A percentile compares a stretch with the other conserved stretches of the same genome.
Evolutionary conservation across 768 basidiomycete species (phyloP).

Genomic region (Russula sp.): DNA sequence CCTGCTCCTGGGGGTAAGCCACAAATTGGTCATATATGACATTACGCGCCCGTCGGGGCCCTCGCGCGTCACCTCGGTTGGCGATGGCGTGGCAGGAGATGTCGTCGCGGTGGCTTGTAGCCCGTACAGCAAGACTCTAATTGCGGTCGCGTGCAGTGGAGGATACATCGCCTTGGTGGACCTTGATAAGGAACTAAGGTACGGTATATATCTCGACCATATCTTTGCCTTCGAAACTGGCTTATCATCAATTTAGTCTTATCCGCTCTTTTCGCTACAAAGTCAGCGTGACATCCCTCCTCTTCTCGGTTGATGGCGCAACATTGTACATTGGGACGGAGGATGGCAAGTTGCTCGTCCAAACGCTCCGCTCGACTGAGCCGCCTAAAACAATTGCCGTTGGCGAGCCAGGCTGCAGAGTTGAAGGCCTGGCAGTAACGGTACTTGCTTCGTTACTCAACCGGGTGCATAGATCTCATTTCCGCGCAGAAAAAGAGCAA

Average conservation of each 20-base stretch:
- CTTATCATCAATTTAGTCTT: conserved; percentile 41
- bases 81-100: conserved; percentile 45
- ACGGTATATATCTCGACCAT: conserved; percentile 25
- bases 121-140: conserved; percentile 73
- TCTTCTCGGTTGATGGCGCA: conserved; percentile 68
- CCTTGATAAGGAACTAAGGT: conserved; percentile 75
- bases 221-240: conserved; percentile 2
- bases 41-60: conserved; percentile 56
- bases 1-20: conserved; percentile 53
- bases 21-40: conserved; percentile 60
- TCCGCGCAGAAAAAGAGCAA: conserved; percentile 27
- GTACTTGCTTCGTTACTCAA: conserved; percentile 36
- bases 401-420: conserved; percentile 46
- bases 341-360: conserved; percentile 57
- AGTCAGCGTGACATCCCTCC: conserved; percentile 53
- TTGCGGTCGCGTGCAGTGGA: conserved; percentile 53
- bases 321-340: conserved; percentile 64
- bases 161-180: conserved; percentile 62
- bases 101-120: conserved; percentile 60
- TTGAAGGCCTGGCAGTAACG: conserved; percentile 58
- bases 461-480: conserved; percentile 1
- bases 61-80: conserved; percentile 49
- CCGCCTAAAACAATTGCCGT: conserved; percentile 55
- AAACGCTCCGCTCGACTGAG: conserved; percentile 65
- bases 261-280: conserved; percentile 58